These are phyloP conservation scores for Triticum dicoccoides DNA, from an alignment of 176 grass and related monocot genomes.

Conservation along the genomic window DNA sequence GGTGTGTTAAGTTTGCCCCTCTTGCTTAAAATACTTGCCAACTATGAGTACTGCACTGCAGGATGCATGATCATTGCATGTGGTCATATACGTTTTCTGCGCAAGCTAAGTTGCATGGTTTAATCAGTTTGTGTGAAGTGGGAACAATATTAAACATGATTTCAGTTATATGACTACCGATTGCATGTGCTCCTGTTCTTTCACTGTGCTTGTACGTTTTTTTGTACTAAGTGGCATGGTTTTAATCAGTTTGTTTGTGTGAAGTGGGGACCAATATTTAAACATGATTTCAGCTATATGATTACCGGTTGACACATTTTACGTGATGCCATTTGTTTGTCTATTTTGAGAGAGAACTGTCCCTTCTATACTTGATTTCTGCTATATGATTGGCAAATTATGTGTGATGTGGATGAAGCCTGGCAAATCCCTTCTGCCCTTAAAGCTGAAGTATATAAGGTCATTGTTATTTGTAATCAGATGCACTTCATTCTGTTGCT, in stretches of 20 bases:
- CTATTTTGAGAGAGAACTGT: not conserved
- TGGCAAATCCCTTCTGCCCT: not conserved
- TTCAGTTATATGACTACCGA: not conserved
- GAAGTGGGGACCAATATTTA: not conserved
- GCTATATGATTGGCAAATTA: not conserved
- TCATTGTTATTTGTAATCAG: slow-evolving; percentile 21
- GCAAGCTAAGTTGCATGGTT: not conserved
- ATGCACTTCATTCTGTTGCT: slow-evolving; percentile 11
- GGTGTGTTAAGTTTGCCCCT: slow-evolving; percentile 46
- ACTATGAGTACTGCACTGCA: not conserved
- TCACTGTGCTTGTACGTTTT: not conserved
- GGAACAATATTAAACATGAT: not conserved
- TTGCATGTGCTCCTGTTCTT: slow-evolving; percentile 5
- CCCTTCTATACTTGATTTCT: not conserved
- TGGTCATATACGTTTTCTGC: not conserved
- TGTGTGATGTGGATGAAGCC: not conserved
- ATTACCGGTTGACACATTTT: not conserved
- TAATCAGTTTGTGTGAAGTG: not conserved
- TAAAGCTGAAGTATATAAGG: not conserved
- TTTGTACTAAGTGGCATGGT: not conserved
- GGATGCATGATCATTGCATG: slow-evolving; percentile 6
- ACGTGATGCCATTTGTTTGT: not conserved
- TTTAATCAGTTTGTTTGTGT: slow-evolving; percentile 14
- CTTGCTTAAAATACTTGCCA: not conserved
- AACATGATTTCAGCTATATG: not conserved